Evolutionary conservation across 2,329 filamentous ascomycete genomes (phyloP).

Genomic region (Cladophialophora carrionii): DNA sequence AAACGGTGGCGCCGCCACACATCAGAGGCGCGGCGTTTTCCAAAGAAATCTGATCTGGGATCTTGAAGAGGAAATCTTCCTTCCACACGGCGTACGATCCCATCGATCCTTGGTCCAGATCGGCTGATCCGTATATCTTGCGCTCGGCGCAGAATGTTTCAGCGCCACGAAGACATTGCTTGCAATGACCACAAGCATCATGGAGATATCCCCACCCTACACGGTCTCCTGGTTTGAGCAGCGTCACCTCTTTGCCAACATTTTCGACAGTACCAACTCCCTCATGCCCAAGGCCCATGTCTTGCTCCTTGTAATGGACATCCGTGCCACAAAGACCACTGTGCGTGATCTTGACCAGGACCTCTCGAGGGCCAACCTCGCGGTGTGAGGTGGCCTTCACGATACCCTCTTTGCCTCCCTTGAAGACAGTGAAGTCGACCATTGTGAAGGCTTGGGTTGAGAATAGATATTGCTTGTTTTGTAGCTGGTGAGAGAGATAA

Average conservation of each 20-base stretch:
- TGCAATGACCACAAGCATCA: conserved; percentile 46
- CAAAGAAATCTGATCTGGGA: conserved; percentile 42
- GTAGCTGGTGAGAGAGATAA: background rate
- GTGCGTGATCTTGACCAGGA: conserved; percentile 66
- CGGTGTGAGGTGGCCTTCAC: conserved; percentile 54
- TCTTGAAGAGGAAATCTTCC: conserved; percentile 46
- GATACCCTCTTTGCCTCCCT: conserved; percentile 64
- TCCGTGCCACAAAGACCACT: conserved; percentile 70
- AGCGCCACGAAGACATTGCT: conserved; percentile 38
- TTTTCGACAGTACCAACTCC: conserved; percentile 37
- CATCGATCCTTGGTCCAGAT: conserved; percentile 47
- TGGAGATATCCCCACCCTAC: conserved; percentile 51
- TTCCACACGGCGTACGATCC: conserved; percentile 47
- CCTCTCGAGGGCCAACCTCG: conserved; percentile 56
- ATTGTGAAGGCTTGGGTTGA: conserved; percentile 22
- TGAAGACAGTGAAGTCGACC: conserved; percentile 64
- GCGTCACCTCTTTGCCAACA: conserved; percentile 39
- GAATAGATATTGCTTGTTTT: background rate
- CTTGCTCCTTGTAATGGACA: conserved; percentile 39
- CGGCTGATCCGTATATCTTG: conserved; percentile 42
- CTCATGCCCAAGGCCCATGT: conserved; percentile 39
- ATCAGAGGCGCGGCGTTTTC: conserved; percentile 36
- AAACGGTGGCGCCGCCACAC: conserved; percentile 48
- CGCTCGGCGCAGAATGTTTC: conserved; percentile 20
- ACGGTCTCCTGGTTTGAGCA: conserved; percentile 46